Percentiles rank a stretch among this genome's conserved stretches.
These are phyloP conservation scores for Nitzschia sp. DNA, from an alignment of 108 stramenopile genomes.

Conservation along the genomic window DNA sequence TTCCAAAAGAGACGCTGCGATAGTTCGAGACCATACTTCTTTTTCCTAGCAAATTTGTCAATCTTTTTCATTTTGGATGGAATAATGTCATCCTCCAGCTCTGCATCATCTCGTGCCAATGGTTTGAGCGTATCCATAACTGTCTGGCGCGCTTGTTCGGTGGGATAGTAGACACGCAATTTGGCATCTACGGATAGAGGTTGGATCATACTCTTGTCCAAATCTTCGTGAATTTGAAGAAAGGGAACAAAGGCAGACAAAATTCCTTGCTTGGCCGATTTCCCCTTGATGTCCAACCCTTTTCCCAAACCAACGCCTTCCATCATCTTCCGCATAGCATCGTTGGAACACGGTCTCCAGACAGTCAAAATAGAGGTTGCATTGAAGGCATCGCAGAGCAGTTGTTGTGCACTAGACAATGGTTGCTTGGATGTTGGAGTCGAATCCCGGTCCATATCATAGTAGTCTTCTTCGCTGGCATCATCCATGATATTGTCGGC, in stretches of 20 bases:
- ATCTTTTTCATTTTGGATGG: constrained; percentile 39
- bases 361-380: constrained; percentile 59
- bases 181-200: constrained; percentile 37
- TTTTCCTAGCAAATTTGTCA: constrained; percentile 44
- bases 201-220: constrained; percentile 54
- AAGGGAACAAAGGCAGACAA: constrained; percentile 66
- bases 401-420: constrained; percentile 44
- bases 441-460: constrained; percentile 11
- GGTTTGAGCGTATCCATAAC: constrained; percentile 33
- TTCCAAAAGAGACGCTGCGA: constrained; percentile 70
- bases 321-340: constrained; percentile 77
- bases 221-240: constrained; percentile 60
- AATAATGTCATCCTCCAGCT: constrained; percentile 32
- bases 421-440: constrained; percentile 9
- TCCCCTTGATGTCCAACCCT: constrained; percentile 77
- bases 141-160: constrained; percentile 42
- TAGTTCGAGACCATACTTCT: constrained; percentile 55
- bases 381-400: constrained; percentile 24
- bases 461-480: constrained; percentile 13
- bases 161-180: constrained; percentile 58
- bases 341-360: constrained; percentile 66
- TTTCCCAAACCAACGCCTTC: constrained; percentile 64
- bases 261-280: constrained; percentile 62
- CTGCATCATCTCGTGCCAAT: constrained; percentile 25
- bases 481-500: constrained; percentile 50